Percentiles rank a stretch among this genome's conserved stretches.
These are phyloP conservation scores for Carex parvula DNA, from an alignment of 176 grass and related monocot species.

Conservation along the genomic window DNA sequence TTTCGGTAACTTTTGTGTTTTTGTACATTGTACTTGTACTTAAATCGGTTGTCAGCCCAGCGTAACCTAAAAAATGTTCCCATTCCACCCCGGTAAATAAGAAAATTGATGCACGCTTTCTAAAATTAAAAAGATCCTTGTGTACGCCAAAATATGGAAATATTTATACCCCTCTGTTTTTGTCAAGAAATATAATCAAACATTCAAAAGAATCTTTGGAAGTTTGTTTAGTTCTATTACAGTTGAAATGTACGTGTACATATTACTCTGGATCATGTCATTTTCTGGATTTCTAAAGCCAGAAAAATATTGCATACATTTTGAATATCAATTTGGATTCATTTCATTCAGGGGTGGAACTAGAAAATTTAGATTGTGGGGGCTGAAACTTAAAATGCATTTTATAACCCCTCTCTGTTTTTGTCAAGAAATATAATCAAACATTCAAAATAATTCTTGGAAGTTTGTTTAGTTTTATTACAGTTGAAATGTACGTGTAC, in stretches of 20 bases:
- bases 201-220: background rate
- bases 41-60: background rate
- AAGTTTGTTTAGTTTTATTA: background rate
- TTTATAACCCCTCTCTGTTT: background rate
- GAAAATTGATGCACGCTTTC: background rate
- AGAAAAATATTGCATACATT: background rate
- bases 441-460: background rate
- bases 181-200: background rate
- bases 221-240: background rate
- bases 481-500: background rate
- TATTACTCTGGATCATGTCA: background rate
- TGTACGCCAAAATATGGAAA: background rate
- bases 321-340: background rate
- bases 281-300: background rate
- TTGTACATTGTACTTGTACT: constrained; percentile 2
- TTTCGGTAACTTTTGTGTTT: constrained; percentile 53
- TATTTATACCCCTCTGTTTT: background rate
- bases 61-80: background rate
- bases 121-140: background rate
- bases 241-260: background rate
- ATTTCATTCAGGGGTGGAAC: no score
- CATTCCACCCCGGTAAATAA: background rate
- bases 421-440: background rate
- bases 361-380: no score
- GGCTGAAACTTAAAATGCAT: no score